Conservation (phyloP, 805 yeast genomes). For the Wickerhamia fluorescens region DNA sequence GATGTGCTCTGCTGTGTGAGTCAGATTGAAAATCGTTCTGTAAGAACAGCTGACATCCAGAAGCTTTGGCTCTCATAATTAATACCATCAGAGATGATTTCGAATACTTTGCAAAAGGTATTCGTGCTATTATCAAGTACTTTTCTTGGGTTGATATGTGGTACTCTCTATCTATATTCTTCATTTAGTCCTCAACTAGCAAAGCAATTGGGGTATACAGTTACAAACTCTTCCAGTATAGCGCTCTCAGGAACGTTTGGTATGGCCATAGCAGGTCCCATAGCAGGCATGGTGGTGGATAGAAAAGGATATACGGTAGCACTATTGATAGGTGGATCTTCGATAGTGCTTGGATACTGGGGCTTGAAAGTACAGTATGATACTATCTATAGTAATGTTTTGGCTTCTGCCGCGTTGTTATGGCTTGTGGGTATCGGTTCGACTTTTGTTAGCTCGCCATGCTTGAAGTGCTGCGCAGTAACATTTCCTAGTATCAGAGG, state of each 20-base stretch:
- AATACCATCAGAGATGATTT: too few relatives aligned
- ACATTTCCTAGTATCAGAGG: constrained; percentile 63
- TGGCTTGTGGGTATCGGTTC: constrained; percentile 62
- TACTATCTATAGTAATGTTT: constrained; percentile 28
- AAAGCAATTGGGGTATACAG: constrained; percentile 45
- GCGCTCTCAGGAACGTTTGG: constrained; percentile 69
- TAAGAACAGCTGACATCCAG: too few relatives aligned
- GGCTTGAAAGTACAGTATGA: constrained; percentile 48
- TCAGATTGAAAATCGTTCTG: too few relatives aligned
- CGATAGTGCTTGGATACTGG: constrained; percentile 48
- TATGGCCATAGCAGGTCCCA: constrained; percentile 55
- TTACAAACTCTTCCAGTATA: constrained; percentile 54
- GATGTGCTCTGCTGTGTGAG: too few relatives aligned
- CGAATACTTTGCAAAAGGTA: constrained; percentile 13
- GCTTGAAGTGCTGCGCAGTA: constrained; percentile 68
- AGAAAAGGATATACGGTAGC: constrained; percentile 50
- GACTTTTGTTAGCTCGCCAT: constrained; percentile 55
- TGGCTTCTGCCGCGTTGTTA: constrained; percentile 39
- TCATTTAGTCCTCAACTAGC: constrained; percentile 78
- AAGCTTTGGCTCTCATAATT: too few relatives aligned
- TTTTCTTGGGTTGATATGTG: constrained; percentile 50
- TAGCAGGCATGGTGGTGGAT: constrained; percentile 63
- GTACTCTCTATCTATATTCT: constrained; percentile 69
- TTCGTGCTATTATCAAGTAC: constrained; percentile 19
- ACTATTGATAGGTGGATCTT: constrained; percentile 42